Evolutionary conservation across 2,329 filamentous ascomycete genomes (phyloP).

Genomic region (Diplocarpon rosae): DNA sequence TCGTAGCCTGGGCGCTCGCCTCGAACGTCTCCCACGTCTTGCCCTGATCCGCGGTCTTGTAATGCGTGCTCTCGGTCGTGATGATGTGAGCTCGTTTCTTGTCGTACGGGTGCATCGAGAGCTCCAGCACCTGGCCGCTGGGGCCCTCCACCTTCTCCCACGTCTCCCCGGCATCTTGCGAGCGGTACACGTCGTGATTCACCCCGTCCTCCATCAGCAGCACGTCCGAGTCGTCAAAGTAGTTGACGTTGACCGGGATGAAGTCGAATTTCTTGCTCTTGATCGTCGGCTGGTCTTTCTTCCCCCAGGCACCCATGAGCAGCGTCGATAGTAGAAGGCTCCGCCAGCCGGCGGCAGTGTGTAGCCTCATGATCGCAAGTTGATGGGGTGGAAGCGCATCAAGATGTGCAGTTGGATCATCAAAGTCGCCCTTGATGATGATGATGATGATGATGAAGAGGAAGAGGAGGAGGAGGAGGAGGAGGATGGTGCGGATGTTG

Average conservation of each 20-base stretch:
- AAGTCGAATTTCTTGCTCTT: slow-evolving; percentile 54
- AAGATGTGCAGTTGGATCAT: slow-evolving; percentile 20
- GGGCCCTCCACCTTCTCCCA: slow-evolving; percentile 60
- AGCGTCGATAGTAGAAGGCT: slow-evolving; percentile 23
- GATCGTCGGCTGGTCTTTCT: slow-evolving; percentile 47
- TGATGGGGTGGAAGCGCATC: slow-evolving; percentile 22
- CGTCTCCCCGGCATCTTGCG: slow-evolving; percentile 64
- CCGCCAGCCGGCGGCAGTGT: slow-evolving; percentile 22
- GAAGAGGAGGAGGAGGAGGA: too few relatives aligned
- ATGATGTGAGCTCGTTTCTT: slow-evolving; percentile 69
- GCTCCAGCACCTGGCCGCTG: slow-evolving; percentile 47
- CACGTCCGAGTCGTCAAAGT: slow-evolving; percentile 83
- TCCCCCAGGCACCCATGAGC: slow-evolving; percentile 21
- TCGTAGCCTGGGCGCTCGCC: slow-evolving; percentile 45
- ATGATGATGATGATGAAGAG: too few relatives aligned
- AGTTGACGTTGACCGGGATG: slow-evolving; percentile 61
- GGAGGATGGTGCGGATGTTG: too few relatives aligned
- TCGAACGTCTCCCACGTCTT: slow-evolving; percentile 70
- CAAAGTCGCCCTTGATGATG: slow-evolving; percentile 10
- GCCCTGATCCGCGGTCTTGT: slow-evolving; percentile 72
- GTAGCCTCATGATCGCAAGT: slow-evolving; percentile 27
- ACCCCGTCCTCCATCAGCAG: slow-evolving; percentile 62
- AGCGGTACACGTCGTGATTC: slow-evolving; percentile 60
- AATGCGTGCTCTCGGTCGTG: slow-evolving; percentile 60
- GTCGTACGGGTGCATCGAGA: slow-evolving; percentile 72